phyloP scores from a whole-genome alignment of 2,329 filamentous ascomycete species.

The Neoarthrinium moseri region DNA sequence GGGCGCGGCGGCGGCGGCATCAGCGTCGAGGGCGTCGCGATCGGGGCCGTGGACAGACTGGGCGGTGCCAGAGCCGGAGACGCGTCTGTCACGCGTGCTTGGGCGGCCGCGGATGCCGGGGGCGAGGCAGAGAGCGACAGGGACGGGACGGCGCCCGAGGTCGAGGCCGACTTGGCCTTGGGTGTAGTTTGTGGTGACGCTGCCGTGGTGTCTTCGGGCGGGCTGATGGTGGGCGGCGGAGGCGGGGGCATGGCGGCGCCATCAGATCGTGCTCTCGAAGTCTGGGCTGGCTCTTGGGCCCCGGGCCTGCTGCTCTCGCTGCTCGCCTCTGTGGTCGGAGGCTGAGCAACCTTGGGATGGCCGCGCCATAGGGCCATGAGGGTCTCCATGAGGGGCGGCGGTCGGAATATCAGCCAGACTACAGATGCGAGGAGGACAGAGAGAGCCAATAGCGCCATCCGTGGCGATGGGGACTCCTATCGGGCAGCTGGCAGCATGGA shows the following conservation, averaged over 20 bases:
- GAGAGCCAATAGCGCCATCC: slow-evolving; percentile 58
- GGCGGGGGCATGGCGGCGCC: slow-evolving; percentile 37
- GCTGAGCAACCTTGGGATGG: slow-evolving; percentile 23
- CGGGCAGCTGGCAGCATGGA: no score
- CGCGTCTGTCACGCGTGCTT: slow-evolving; percentile 17
- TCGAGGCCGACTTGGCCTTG: slow-evolving; percentile 38
- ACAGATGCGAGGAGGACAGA: slow-evolving; percentile 63
- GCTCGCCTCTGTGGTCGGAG: slow-evolving; percentile 17
- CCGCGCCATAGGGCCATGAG: slow-evolving; percentile 33
- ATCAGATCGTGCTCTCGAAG: slow-evolving; percentile 18
- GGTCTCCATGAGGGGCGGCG: slow-evolving; percentile 47
- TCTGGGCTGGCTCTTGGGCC: background rate
- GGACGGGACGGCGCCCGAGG: slow-evolving; percentile 36
- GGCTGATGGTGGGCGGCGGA: slow-evolving; percentile 17
- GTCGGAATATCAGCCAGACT: slow-evolving; percentile 54
- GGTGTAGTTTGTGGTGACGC: slow-evolving; percentile 46
- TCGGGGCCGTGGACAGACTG: slow-evolving; percentile 12
- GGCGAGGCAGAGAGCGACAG: slow-evolving; percentile 40
- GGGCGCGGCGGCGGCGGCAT: slow-evolving; percentile 22
- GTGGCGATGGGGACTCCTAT: background rate
- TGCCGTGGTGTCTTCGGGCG: slow-evolving; percentile 2
- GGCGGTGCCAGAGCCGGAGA: slow-evolving; percentile 11
- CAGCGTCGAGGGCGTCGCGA: slow-evolving; percentile 2
- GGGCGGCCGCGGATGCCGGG: slow-evolving; percentile 23
- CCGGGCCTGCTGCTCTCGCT: slow-evolving; percentile 16